Percentiles rank a stretch among this genome's conserved stretches.
These are phyloP conservation scores for Macrolepiota dolichaula DNA, from an alignment of 768 basidiomycete genomes.

Conservation along the genomic window DNA sequence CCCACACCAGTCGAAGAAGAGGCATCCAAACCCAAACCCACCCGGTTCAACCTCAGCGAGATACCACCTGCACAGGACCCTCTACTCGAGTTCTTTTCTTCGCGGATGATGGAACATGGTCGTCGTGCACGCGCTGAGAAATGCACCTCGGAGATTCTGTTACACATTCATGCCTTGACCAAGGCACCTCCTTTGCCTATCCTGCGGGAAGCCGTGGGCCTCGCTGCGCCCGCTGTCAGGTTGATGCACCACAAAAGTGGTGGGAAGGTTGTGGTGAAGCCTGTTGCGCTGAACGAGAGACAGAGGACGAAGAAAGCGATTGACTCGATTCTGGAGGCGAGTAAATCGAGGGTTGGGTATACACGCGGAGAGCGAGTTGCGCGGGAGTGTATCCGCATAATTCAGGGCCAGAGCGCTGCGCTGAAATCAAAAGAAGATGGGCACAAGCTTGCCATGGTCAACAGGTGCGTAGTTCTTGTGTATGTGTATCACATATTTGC, in stretches of 20 bases:
- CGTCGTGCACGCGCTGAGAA: slow-evolving; percentile 58
- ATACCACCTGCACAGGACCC: slow-evolving; percentile 79
- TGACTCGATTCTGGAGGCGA: slow-evolving; percentile 65
- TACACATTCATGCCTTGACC: slow-evolving; percentile 71
- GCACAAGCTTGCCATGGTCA: slow-evolving; percentile 72
- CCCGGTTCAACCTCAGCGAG: slow-evolving; percentile 31
- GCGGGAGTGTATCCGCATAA: slow-evolving; percentile 68
- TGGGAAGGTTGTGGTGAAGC: slow-evolving; percentile 63
- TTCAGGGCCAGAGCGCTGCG: slow-evolving; percentile 60
- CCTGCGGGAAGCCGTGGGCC: slow-evolving; percentile 65
- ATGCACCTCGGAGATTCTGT: slow-evolving; percentile 57
- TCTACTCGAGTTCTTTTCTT: slow-evolving; percentile 64
- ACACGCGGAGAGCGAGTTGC: slow-evolving; percentile 70
- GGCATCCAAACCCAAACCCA: not conserved
- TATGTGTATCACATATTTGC: not conserved
- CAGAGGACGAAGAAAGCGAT: slow-evolving; percentile 73
- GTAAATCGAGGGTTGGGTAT: slow-evolving; percentile 53
- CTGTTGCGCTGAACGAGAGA: slow-evolving; percentile 74
- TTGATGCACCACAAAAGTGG: slow-evolving; percentile 54
- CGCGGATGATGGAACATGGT: slow-evolving; percentile 60
- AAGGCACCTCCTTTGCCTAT: slow-evolving; percentile 78
- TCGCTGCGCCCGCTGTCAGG: slow-evolving; percentile 70
- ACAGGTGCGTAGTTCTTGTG: slow-evolving; percentile 52
- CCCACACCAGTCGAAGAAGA: slow-evolving; percentile 9
- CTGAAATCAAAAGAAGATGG: slow-evolving; percentile 57